Evolutionary conservation across 2,329 filamentous ascomycete genomes (phyloP).

Genomic region (Fusarium newnesense): DNA sequence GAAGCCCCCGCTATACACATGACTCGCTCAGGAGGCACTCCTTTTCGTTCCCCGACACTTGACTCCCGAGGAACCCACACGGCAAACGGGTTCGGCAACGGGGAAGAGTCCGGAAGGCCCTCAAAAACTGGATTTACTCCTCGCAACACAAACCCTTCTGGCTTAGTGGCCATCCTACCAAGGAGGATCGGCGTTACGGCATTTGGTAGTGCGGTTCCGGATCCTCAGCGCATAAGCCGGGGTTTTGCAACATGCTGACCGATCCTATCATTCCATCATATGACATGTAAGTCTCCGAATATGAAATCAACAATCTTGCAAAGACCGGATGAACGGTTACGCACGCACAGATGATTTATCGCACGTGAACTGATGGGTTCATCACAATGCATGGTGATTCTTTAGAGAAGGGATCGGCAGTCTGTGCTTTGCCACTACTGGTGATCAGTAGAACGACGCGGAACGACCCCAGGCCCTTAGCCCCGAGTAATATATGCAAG

Average conservation of each 20-base stretch:
- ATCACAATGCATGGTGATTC: not conserved
- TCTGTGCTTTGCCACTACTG: not conserved
- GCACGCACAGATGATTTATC: not conserved
- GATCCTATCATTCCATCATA: not conserved
- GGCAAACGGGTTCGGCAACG: not conserved
- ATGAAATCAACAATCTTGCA: not conserved
- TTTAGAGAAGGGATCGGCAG: not conserved
- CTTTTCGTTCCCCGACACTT: not conserved
- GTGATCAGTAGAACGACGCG: not conserved
- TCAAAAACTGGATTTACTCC: not conserved
- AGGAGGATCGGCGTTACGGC: slow-evolving; percentile 10
- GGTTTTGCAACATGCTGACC: not conserved
- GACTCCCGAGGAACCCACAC: not conserved
- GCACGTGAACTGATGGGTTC: not conserved
- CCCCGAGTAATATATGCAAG: not conserved
- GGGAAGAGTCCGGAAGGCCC: not conserved
- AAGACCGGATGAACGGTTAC: not conserved
- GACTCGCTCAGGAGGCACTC: not conserved
- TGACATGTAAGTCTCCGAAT: not conserved
- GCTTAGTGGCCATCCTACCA: not conserved
- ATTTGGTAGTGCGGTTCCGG: not conserved
- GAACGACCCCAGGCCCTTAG: not conserved
- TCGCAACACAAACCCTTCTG: not conserved
- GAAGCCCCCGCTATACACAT: not conserved
- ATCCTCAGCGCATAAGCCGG: slow-evolving; percentile 1